Evolutionary conservation across 352 stramenopile genomes (phyloP), one percentile per base, ranked within the genome.

Genomic region (Phytophthora nicotianae): DNA sequence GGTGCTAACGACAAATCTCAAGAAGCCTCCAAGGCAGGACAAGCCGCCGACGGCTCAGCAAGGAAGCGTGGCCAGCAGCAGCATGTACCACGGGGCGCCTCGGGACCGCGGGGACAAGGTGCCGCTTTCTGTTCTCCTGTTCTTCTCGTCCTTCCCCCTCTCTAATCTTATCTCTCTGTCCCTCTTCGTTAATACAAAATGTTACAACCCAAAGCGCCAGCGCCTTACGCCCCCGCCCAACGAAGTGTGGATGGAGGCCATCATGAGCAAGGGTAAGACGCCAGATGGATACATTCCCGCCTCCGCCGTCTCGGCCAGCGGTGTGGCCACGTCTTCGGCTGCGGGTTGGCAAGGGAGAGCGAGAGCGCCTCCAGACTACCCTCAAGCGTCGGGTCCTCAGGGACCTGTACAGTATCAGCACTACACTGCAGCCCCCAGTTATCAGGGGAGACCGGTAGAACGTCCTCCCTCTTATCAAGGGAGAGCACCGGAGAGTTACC

Each of bases 231-330:
- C 62, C 46, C 67, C 81, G 41, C 70, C 80, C 5, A 90, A 88
- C 50, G 75, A 87, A 50, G 74, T 77, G 53, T 90, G 83, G 83
- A 73, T 92, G 43, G 70, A 87, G 65, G 83, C 81, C 10, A 89
- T 92, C 38, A 83, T 89, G 71, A 92, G 65, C 75, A 86, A 87
- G 58, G 65, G 73, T 17, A 77, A 79, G 19, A 56, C 68, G 3
- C 62, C 27, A 75, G 65, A 66, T 63, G 64, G 47, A 19, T 72
- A 56, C 32, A 59, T 50, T 21, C 49, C 46, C 10, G 21, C 41
- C 19, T 47, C 64, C 11, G n/a, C 35, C 6, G 41, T 37, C 4
- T 4, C 50, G 24, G 9, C 23, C 17, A 21, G 23, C 13, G 55
- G 14, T 2, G 52, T 56, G 27, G 24, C 26, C 29, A 43, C 55